Percentiles rank a stretch among this genome's conserved stretches.
Conservation (phyloP, 2,329 filamentous ascomycete species). For the Sporothrix mexicana region DNA sequence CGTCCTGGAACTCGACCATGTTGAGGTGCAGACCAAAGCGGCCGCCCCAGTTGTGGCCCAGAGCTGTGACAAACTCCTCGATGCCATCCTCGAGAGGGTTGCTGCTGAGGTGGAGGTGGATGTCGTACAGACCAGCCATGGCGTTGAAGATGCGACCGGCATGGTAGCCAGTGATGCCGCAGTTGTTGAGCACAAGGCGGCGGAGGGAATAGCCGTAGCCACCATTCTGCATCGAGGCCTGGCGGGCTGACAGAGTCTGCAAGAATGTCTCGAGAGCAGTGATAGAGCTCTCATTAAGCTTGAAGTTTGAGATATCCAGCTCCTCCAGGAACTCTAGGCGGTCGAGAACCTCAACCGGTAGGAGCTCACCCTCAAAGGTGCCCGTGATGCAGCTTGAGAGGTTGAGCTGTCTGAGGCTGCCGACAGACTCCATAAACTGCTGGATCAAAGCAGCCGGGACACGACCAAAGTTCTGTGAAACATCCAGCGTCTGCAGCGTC, state of each 20-base stretch:
- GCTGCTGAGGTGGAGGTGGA: slow-evolving; percentile 57
- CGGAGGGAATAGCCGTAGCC: slow-evolving; percentile 40
- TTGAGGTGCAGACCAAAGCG: slow-evolving; percentile 59
- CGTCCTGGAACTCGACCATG: slow-evolving; percentile 63
- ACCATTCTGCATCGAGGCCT: slow-evolving; percentile 26
- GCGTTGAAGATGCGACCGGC: slow-evolving; percentile 58
- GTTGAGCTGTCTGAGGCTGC: slow-evolving; percentile 55
- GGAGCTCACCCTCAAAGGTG: slow-evolving; percentile 52
- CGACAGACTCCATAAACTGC: slow-evolving; percentile 52
- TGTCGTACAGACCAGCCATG: slow-evolving; percentile 53
- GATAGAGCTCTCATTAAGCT: slow-evolving; percentile 52
- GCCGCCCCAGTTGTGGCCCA: slow-evolving; percentile 52
- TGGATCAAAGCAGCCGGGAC: slow-evolving; percentile 56
- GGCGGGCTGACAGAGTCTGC: slow-evolving; percentile 33
- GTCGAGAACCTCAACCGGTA: slow-evolving; percentile 52
- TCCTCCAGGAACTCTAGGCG: slow-evolving; percentile 57
- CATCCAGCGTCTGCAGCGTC: slow-evolving; percentile 56
- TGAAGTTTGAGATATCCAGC: slow-evolving; percentile 61
- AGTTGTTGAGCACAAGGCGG: slow-evolving; percentile 57
- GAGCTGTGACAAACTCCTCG: slow-evolving; percentile 55
- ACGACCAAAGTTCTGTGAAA: slow-evolving; percentile 59
- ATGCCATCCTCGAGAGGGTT: slow-evolving; percentile 61
- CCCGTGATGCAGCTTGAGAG: slow-evolving; percentile 59
- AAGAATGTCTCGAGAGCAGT: slow-evolving; percentile 56
- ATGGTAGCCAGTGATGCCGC: slow-evolving; percentile 57